Base-by-base conservation (phyloP, 2,329 filamentous ascomycete species). In the Thielaviopsis euricoi region DNA sequence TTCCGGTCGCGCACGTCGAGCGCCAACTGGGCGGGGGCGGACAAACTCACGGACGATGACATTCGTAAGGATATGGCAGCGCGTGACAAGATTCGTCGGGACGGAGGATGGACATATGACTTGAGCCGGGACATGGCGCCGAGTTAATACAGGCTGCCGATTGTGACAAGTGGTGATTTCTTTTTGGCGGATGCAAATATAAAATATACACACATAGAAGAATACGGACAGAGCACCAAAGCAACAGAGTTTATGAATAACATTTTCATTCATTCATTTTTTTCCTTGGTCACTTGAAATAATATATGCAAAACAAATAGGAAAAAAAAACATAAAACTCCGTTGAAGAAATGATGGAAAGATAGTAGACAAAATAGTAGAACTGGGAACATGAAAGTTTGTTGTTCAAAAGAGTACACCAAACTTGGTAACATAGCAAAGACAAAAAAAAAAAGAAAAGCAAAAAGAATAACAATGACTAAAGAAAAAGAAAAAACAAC, bases 1-100 rank as follows among this genome's bases (percentile, higher is more conserved):
- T 97, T 96, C 76, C 82, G 94, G 19, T 84, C 87, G 55, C 80
- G 93, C 58, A 96, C 91, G 5, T 95, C 88, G 64, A 95, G 89
- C 70, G 94, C 94, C 40, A 94, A 95, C 72, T 98, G 93, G 93
- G 85, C 80, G 66, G 80, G 87, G 57, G 76, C 85, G 2, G 94
- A 98, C 64, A 72, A 76, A 56, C 75, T 98, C 64, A 96, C 90
- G 0, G 85, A 90, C 63, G 90, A 94, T 60, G 90, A 96, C 66
- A 87, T 94, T 65, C 75, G 80, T 57, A 86, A 81, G 67, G 90
- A 96, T 71, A 73, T 86, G 64, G 84, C 86, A 61, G 86, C 86
- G 58, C 78, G 90, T 61, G 87, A 94, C 69, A 81, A 83, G 66
- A 76, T 96, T 67, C 80, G 86, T 55, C 77, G 85, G 61, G 87